A percentile compares a stretch with the other conserved stretches of the same genome.
These are phyloP conservation scores for Termitomyces sp. DNA, from an alignment of 768 basidiomycete genomes.

Conservation along the genomic window DNA sequence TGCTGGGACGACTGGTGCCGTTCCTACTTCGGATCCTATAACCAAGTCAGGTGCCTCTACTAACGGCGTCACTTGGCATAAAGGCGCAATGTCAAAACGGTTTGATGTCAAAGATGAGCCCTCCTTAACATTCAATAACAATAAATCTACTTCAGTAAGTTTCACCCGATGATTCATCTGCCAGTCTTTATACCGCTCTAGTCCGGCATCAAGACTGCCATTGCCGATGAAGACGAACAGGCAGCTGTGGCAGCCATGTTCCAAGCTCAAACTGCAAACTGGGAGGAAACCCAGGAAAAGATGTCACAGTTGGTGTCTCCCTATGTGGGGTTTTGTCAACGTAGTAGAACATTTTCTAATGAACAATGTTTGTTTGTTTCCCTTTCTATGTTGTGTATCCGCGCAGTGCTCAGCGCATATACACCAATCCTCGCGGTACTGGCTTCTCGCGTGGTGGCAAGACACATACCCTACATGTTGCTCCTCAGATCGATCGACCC, in stretches of 20 bases:
- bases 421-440: constrained; percentile 60
- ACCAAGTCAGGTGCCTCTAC: constrained; percentile 27
- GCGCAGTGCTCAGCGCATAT: constrained; percentile 64
- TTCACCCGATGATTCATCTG: constrained; percentile 9
- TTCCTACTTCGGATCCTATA: constrained; percentile 45
- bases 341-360: constrained; percentile 74
- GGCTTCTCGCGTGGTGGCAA: constrained; percentile 59
- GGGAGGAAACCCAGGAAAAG: constrained; percentile 99
- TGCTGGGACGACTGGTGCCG: constrained; percentile 34
- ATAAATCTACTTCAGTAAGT: constrained; percentile 27
- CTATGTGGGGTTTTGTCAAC: constrained; percentile 47
- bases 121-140: constrained; percentile 22
- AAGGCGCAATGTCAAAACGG: constrained; percentile 78
- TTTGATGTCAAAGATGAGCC: constrained; percentile 82
- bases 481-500: constrained; percentile 62
- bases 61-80: constrained; percentile 48
- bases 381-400: constrained; percentile 20
- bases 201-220: constrained; percentile 34
- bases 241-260: constrained; percentile 99
- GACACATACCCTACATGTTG: constrained; percentile 41
- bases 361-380: constrained; percentile 44
- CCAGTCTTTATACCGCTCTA: constrained; percentile 10
- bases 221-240: constrained; percentile 74
- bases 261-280: constrained; percentile 87
- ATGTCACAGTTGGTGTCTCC: constrained; percentile 95